Base-by-base conservation (phyloP, 2,329 filamentous ascomycete species). In the Hypoxylon sp. region DNA sequence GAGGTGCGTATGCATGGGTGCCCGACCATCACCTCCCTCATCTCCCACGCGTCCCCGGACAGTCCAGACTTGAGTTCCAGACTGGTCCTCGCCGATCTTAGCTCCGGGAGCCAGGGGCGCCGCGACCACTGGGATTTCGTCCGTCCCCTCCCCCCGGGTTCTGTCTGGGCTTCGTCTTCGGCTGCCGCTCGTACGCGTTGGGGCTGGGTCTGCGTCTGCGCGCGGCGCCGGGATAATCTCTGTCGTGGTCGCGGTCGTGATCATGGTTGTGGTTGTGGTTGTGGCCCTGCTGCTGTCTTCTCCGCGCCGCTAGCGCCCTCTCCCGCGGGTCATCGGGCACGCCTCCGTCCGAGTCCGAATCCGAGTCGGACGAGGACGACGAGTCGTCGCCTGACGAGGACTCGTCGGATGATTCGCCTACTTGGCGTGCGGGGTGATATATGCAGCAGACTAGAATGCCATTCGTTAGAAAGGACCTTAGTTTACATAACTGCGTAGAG, bases 371-470 rank as follows among this genome's bases (percentile, higher is more conserved):
- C 30, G 84, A 82, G 44, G 79, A 83, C 3, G 78, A 80, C 1
- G 81, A 85, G 53, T 85, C 84, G 11, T 80, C 80, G 42, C 83
- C 83, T 5, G 82, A 82, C 6, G 79, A 83, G 6, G 80, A 82
- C 3, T 82, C 84, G 46, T 83, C 84, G 12, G 83, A 85, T 30
- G 92, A 96, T 78, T 98, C 95, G 76, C 91, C 93, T 3, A 93
- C 89, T 9, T 85, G 87, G 71, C 91, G 91, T 5, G 93, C 90
- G 65, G 91, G 91, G 81, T 97, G 95, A 81, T 97, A 99, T 78
- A 99, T 99, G 79, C 96, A 99, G 85, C 96, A 99, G n/a, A 98
- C 96, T 97, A 66, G 24, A 26, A 16, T 18, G 28, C 26, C 14
- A 4, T 16, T 12, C 2, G 16, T 60, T 11, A 62, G 51, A 52